Percentiles rank a stretch among this genome's conserved stretches.
Evolutionary conservation across 2,329 filamentous ascomycete genomes (phyloP).

Genomic region (Colletotrichum sansevieriae): DNA sequence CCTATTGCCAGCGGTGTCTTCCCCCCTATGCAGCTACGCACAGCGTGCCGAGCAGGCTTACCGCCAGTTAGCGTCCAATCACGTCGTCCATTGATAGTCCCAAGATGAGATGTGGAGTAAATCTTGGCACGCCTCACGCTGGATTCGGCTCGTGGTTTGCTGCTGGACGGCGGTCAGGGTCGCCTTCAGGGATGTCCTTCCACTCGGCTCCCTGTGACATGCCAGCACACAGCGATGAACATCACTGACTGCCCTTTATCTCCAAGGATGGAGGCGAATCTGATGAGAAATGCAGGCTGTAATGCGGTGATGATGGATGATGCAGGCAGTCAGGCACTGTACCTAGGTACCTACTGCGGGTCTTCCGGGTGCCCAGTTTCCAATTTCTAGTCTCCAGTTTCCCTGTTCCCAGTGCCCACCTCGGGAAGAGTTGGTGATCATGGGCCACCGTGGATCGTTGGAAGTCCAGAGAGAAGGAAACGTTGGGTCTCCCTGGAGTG

Average conservation of each 20-base stretch:
- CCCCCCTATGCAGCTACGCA: background rate
- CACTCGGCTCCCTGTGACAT: constrained; percentile 33
- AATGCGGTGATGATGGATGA: background rate
- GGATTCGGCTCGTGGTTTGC: constrained; percentile 14
- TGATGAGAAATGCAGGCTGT: constrained; percentile 10
- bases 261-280: constrained; percentile 24
- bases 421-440: constrained; percentile 21
- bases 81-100: background rate
- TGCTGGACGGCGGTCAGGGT: constrained; percentile 38
- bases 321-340: background rate
- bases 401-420: background rate
- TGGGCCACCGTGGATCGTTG: constrained; percentile 26
- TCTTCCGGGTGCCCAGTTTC: constrained; percentile 10
- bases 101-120: constrained; percentile 38
- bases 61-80: constrained; percentile 27
- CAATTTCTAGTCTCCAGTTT: background rate
- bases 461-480: constrained; percentile 32
- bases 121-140: constrained; percentile 31
- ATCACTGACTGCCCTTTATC: constrained; percentile 17
- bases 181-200: constrained; percentile 35
- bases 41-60: constrained; percentile 11
- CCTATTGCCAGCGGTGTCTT: background rate
- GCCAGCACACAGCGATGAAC: constrained; percentile 32
- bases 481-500: constrained; percentile 11
- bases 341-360: background rate